Conservation (phyloP, 2,329 filamentous ascomycete species). For the Penicillium sp. region DNA sequence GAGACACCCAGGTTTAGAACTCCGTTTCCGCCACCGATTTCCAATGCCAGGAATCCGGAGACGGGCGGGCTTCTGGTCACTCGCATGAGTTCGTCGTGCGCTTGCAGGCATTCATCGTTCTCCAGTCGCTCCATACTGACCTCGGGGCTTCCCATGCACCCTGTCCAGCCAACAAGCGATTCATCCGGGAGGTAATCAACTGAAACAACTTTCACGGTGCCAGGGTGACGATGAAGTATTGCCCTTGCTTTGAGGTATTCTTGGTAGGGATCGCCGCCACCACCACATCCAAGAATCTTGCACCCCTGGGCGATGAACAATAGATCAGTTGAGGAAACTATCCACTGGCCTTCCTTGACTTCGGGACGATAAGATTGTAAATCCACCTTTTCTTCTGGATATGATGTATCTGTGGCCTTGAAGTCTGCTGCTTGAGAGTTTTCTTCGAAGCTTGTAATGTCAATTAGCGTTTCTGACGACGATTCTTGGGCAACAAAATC, state of each 20-base stretch:
- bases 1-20: conserved; percentile 58
- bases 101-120: conserved; percentile 52
- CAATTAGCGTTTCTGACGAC: conserved; percentile 25
- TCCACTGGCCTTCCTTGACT: conserved; percentile 15
- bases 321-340: conserved; percentile 13
- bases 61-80: conserved; percentile 47
- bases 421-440: background rate
- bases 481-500: conserved; percentile 2
- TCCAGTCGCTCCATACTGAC: conserved; percentile 61
- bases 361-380: conserved; percentile 19
- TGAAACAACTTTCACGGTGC: conserved; percentile 53
- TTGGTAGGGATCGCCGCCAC: conserved; percentile 14
- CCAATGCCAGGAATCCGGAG: conserved; percentile 61
- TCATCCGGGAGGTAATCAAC: conserved; percentile 52
- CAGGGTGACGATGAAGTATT: conserved; percentile 19
- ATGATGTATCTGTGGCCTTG: conserved; percentile 11
- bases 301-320: conserved; percentile 12
- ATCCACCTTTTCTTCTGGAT: conserved; percentile 6
- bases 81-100: conserved; percentile 53
- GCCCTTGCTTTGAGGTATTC: conserved; percentile 17
- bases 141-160: conserved; percentile 60
- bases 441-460: background rate
- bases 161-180: conserved; percentile 54
- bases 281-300: conserved; percentile 16
- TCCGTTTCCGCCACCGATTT: conserved; percentile 68